Conservation (phyloP, 176 grass and related monocot species). For the Zoysia japonica region DNA sequence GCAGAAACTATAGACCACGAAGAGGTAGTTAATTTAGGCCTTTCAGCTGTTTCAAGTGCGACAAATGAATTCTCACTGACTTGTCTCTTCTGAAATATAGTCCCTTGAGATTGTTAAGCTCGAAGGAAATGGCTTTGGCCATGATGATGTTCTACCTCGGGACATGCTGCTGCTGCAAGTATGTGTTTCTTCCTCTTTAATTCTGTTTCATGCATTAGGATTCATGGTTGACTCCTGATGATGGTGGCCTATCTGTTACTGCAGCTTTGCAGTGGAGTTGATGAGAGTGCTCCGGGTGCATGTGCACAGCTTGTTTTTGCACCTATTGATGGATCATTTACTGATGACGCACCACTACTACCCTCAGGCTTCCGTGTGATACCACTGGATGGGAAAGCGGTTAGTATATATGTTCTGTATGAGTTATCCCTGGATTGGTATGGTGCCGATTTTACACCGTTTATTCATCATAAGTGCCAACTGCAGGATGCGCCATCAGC, state of each 20-base stretch:
- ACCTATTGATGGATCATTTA: slow-evolving; percentile 94
- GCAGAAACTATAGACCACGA: slow-evolving; percentile 82
- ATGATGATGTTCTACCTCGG: slow-evolving; percentile 72
- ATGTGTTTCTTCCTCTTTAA: neutral
- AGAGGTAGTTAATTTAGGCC: slow-evolving; percentile 51
- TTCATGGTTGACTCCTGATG: neutral
- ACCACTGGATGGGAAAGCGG: slow-evolving; percentile 72
- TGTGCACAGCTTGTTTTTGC: slow-evolving; percentile 98
- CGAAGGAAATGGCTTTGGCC: slow-evolving; percentile 82
- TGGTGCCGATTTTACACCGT: neutral
- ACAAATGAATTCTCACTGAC: neutral
- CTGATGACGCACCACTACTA: slow-evolving; percentile 82
- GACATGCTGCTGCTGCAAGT: slow-evolving; percentile 95
- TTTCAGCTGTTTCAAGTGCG: neutral
- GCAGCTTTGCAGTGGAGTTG: slow-evolving; percentile 85
- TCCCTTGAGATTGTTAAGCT: slow-evolving; percentile 89
- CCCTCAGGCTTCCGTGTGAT: slow-evolving; percentile 94
- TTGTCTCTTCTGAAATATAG: slow-evolving; percentile 33
- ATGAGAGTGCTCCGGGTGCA: slow-evolving; percentile 71
- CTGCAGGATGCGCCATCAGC: slow-evolving; percentile 53
- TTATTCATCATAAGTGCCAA: neutral
- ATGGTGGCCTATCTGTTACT: neutral
- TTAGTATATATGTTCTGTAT: slow-evolving; percentile 20
- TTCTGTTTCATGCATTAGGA: no score
- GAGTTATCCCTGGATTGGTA: neutral